These are phyloP conservation scores for Pythium oligandrum DNA, from an alignment of 352 stramenopile species.

Conservation along the genomic window DNA sequence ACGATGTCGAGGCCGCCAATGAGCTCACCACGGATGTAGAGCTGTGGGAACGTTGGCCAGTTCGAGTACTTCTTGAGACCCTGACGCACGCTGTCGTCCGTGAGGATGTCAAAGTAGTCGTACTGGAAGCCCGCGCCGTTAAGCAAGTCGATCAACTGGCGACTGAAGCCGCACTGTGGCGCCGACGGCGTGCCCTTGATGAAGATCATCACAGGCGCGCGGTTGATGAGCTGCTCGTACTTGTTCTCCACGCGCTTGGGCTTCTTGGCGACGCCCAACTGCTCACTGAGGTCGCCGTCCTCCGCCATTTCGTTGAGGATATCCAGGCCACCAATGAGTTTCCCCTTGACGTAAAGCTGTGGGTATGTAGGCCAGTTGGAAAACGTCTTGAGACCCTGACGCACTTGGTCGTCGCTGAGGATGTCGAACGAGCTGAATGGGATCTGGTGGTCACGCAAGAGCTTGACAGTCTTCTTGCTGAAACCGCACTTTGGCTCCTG, in stretches of 20 bases:
- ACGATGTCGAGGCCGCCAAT: constrained; percentile 98
- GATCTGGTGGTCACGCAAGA: constrained; percentile 88
- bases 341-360: constrained; percentile 95
- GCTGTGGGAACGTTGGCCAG: constrained; percentile 98
- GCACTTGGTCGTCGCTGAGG: constrained; percentile 90
- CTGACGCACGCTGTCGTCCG: constrained; percentile 95
- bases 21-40: constrained; percentile 97
- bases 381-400: constrained; percentile 95
- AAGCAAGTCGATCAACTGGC: constrained; percentile 93
- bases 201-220: constrained; percentile 95
- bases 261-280: constrained; percentile 89
- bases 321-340: constrained; percentile 92
- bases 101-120: constrained; percentile 96
- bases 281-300: constrained; percentile 83
- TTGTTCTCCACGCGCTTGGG: constrained; percentile 75
- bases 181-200: constrained; percentile 95
- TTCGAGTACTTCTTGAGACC: constrained; percentile 97
- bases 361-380: constrained; percentile 98
- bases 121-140: constrained; percentile 89
- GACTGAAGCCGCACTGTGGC: constrained; percentile 95
- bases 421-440: constrained; percentile 96
- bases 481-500: constrained; percentile 92
- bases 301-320: constrained; percentile 94
- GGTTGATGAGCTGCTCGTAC: constrained; percentile 88
- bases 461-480: constrained; percentile 90